phyloP scores from a whole-genome alignment of 345 rosid genomes.

The Salix koriyanagi region DNA sequence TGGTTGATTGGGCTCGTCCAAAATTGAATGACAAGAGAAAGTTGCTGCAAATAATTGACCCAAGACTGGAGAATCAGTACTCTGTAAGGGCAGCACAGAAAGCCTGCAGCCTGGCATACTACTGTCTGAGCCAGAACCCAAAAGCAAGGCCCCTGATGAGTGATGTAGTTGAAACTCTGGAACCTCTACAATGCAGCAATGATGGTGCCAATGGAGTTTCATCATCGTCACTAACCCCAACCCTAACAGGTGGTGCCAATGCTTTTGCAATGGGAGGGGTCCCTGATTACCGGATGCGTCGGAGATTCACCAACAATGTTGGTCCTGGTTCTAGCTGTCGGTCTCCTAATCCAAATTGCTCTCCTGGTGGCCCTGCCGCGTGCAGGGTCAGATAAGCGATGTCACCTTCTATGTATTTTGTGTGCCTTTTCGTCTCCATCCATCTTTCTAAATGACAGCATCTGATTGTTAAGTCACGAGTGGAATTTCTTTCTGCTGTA shows the following conservation, averaged over 20 bases:
- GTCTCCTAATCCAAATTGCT: slow-evolving; percentile 70
- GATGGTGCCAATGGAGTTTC: slow-evolving; percentile 41
- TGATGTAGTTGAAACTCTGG: slow-evolving; percentile 90
- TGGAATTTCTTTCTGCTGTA: slow-evolving; percentile 31
- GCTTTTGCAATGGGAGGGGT: slow-evolving; percentile 72
- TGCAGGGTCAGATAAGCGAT: slow-evolving; percentile 76
- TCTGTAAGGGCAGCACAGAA: slow-evolving; percentile 88
- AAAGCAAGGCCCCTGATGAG: slow-evolving; percentile 98
- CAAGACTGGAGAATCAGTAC: slow-evolving; percentile 81
- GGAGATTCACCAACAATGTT: slow-evolving; percentile 57
- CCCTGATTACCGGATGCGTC: slow-evolving; percentile 54
- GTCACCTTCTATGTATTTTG: slow-evolving; percentile 37
- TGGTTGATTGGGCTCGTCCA: slow-evolving; percentile 98
- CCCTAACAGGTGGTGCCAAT: slow-evolving; percentile 26
- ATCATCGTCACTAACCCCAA: slow-evolving; percentile 35
- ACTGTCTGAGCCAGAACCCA: slow-evolving; percentile 91
- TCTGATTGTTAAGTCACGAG: slow-evolving; percentile 39
- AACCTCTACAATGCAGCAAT: slow-evolving; percentile 66
- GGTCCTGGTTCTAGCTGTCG: slow-evolving; percentile 79
- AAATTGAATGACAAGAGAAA: slow-evolving; percentile 89
- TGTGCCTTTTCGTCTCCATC: slow-evolving; percentile 34
- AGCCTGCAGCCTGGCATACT: slow-evolving; percentile 93
- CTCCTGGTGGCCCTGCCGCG: slow-evolving; percentile 73
- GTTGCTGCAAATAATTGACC: slow-evolving; percentile 83
- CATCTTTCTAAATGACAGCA: slow-evolving; percentile 23